These are phyloP conservation scores for Emmonsia crescens DNA, from an alignment of 2,329 filamentous ascomycete species.

Conservation along the genomic window DNA sequence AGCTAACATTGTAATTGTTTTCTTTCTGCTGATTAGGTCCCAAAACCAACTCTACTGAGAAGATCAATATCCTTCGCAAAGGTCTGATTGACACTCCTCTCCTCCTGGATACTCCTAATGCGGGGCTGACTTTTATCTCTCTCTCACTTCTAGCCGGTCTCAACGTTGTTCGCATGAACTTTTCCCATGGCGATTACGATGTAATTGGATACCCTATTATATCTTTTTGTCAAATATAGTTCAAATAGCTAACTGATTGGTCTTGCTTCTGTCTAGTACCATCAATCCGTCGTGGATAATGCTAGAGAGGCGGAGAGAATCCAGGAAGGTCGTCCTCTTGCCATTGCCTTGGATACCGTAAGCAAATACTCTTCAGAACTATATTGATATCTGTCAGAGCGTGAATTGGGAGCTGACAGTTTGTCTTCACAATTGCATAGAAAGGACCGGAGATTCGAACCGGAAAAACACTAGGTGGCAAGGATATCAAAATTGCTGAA, in stretches of 20 bases:
- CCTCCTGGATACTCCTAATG: neutral
- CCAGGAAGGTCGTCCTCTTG: conserved; percentile 73
- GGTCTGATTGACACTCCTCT: conserved; percentile 25
- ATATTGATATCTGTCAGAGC: conserved; percentile 21
- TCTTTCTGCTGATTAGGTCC: conserved; percentile 45
- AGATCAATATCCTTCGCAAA: conserved; percentile 85
- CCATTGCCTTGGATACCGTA: conserved; percentile 82
- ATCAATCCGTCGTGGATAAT: conserved; percentile 97
- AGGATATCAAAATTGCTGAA: conserved; percentile 68
- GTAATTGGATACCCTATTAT: conserved; percentile 23
- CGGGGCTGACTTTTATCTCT: neutral
- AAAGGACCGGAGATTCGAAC: conserved; percentile 84
- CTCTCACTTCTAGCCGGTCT: conserved; percentile 54
- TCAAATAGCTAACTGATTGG: neutral
- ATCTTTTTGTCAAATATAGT: neutral
- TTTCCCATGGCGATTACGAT: conserved; percentile 85
- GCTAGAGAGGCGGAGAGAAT: conserved; percentile 72
- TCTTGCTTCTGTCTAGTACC: conserved; percentile 49
- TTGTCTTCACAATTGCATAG: conserved; percentile 21
- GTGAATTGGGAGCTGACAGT: conserved; percentile 27
- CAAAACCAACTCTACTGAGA: conserved; percentile 97
- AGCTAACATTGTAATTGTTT: conserved; percentile 1
- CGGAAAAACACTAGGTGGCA: conserved; percentile 59
- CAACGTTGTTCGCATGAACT: conserved; percentile 99
- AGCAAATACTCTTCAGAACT: conserved; percentile 34